Conservation (phyloP, 2,329 filamentous ascomycete species). For the Aspergillus clavatus region DNA sequence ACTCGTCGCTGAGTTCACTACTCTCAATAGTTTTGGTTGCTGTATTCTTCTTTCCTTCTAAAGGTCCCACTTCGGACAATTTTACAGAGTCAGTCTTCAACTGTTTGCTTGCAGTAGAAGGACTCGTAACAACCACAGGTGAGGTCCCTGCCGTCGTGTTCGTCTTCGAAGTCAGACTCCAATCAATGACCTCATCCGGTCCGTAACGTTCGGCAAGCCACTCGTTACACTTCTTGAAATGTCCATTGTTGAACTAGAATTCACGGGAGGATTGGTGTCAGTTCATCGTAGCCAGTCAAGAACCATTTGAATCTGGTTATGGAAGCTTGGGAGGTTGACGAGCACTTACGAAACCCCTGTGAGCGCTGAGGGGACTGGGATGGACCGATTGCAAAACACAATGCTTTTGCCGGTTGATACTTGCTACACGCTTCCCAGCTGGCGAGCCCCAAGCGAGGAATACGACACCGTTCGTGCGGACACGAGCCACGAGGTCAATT, state of each 20-base stretch:
- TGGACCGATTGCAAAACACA: slow-evolving; percentile 82
- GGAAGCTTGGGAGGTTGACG: not conserved
- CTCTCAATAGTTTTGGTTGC: slow-evolving; percentile 13
- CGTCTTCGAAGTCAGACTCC: slow-evolving; percentile 55
- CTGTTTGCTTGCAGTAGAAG: slow-evolving; percentile 23
- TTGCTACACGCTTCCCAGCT: slow-evolving; percentile 71
- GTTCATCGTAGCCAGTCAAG: not conserved
- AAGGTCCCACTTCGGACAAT: not conserved
- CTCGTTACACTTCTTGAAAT: slow-evolving; percentile 47
- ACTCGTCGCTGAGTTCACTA: slow-evolving; percentile 27
- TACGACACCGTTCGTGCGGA: slow-evolving; percentile 75
- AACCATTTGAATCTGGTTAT: not conserved
- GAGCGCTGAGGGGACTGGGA: slow-evolving; percentile 86
- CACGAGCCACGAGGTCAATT: slow-evolving; percentile 78
- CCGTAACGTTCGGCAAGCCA: slow-evolving; percentile 81
- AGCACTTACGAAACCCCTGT: slow-evolving; percentile 64
- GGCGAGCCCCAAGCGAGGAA: slow-evolving; percentile 92
- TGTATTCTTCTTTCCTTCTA: slow-evolving; percentile 10
- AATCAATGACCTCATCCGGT: slow-evolving; percentile 74
- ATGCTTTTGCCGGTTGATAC: slow-evolving; percentile 69
- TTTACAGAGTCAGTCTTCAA: slow-evolving; percentile 12
- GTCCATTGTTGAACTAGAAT: slow-evolving; percentile 40
- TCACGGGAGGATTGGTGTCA: not conserved
- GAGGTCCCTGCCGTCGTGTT: slow-evolving; percentile 14
- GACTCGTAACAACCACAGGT: slow-evolving; percentile 11